Evolutionary conservation across 2,329 filamentous ascomycete species (phyloP), one percentile per base, ranked within the genome.

Genomic region (Grosmannia serpens): DNA sequence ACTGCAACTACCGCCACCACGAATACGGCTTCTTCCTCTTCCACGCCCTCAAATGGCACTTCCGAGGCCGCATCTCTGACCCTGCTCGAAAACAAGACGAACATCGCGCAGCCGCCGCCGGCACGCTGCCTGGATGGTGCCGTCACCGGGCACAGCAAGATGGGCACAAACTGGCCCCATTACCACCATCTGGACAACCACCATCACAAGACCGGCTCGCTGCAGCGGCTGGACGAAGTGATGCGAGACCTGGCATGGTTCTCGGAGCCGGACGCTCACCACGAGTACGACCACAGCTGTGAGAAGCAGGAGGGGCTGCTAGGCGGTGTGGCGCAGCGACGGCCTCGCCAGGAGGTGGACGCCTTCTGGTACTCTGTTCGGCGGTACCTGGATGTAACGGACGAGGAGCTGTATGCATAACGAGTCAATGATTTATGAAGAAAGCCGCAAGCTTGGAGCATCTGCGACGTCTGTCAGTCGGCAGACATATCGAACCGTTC

Each of bases 351-450:
- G 15, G 54, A 53, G 10, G 47, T 49, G 4, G 33, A 56, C 15
- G 46, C 52, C 2, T 62, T 51, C 50, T 62, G 61, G 61, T 27
- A 29, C 10, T 11, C 41, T 1, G 52, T 62, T 24, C 57, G 61
- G 20, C 41, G 49, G 24, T 56, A 55, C 15, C 27, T 62, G 29
- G 8, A 33, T 8, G 53, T 60, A 15, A 41, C 49, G 4, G 59
- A 62, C 33, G 61, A 60, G 8, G 54, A 49, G 13, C 27, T 56
- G 20, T 15, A 49, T 10, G 44, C 27, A 11, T 56, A 27, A 50
- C 4, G 17, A 17, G 41, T 22, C 6, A 22, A 44, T 20, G 41
- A n/a, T 17, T 33, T 44, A 20, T 20, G 11, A 41, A 7, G 38
- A 41, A 15, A 20, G 15, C 15, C 15, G 33, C 15, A 9, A 13